Conservation (phyloP, 495 filamentous ascomycete genomes). For the Evernia prunastri region DNA sequence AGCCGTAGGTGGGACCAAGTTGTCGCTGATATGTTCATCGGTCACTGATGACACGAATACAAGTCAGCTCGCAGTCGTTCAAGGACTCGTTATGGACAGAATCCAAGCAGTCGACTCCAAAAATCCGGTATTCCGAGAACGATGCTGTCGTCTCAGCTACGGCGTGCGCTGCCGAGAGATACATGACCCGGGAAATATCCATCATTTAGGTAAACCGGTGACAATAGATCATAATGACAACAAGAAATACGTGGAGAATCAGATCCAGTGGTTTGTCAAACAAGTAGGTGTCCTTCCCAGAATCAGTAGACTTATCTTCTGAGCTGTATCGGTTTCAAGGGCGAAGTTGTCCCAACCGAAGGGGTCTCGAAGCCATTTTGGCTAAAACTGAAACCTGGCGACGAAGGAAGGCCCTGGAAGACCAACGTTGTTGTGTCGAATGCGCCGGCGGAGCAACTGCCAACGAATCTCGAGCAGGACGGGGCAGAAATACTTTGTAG, state of each 20-base stretch:
- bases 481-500: slow-evolving; percentile 28
- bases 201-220: slow-evolving; percentile 39
- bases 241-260: slow-evolving; percentile 41
- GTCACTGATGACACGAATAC: background rate
- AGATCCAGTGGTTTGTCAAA: slow-evolving; percentile 52
- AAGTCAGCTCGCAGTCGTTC: slow-evolving; percentile 51
- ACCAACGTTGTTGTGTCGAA: slow-evolving; percentile 45
- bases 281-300: slow-evolving; percentile 30
- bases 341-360: slow-evolving; percentile 34
- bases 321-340: slow-evolving; percentile 17
- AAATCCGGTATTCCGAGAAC: slow-evolving; percentile 37
- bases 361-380: slow-evolving; percentile 40
- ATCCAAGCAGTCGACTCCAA: slow-evolving; percentile 42
- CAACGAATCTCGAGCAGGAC: slow-evolving; percentile 37
- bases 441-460: slow-evolving; percentile 36
- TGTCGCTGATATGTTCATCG: background rate
- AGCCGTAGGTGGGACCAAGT: slow-evolving; percentile 39
- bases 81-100: slow-evolving; percentile 50
- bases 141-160: slow-evolving; percentile 52
- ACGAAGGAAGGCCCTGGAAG: slow-evolving; percentile 38
- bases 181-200: slow-evolving; percentile 34
- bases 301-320: background rate
- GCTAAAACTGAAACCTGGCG: slow-evolving; percentile 38
- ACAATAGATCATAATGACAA: slow-evolving; percentile 40
- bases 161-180: slow-evolving; percentile 44